Conservation (phyloP, 345 rosid species). For the Arabis alpina region DNA sequence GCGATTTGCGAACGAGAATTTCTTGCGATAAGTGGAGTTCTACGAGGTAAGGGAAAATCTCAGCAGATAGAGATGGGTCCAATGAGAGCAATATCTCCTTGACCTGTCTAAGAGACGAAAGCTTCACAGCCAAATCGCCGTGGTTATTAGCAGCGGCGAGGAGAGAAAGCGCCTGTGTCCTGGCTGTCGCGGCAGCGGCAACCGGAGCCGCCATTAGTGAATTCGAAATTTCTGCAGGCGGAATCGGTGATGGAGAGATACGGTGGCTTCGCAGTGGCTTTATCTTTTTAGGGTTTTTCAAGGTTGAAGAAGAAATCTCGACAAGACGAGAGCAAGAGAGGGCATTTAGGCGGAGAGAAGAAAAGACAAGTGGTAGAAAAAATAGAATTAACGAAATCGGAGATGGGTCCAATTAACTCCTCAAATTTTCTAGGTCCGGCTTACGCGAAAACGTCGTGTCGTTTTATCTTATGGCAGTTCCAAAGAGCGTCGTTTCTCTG, state of each 20-base stretch:
- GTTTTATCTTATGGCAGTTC: slow-evolving; percentile 1
- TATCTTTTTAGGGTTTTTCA: slow-evolving; percentile 39
- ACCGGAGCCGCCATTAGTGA: slow-evolving; percentile 42
- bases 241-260: slow-evolving; percentile 2
- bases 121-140: slow-evolving; percentile 83
- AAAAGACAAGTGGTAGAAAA: background rate
- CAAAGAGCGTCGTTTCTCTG: slow-evolving; percentile 33
- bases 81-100: slow-evolving; percentile 67
- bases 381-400: background rate
- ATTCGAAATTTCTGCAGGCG: slow-evolving; percentile 31
- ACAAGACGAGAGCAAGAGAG: slow-evolving; percentile 8
- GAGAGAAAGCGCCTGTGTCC: slow-evolving; percentile 77
- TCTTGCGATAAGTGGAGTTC: slow-evolving; percentile 85
- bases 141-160: slow-evolving; percentile 82
- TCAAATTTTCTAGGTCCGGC: slow-evolving; percentile 1
- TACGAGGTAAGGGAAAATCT: slow-evolving; percentile 73
- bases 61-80: slow-evolving; percentile 70
- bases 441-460: slow-evolving; percentile 18
- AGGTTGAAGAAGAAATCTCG: slow-evolving; percentile 27
- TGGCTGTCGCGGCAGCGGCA: slow-evolving; percentile 49
- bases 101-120: slow-evolving; percentile 84
- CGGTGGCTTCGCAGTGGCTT: slow-evolving; percentile 14
- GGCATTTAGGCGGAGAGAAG: slow-evolving; percentile 16
- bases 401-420: slow-evolving; percentile 20
- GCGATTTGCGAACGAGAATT: slow-evolving; percentile 70